phyloP scores from a whole-genome alignment of 768 basidiomycete genomes.

The Phanerodontia chrysosporium region DNA sequence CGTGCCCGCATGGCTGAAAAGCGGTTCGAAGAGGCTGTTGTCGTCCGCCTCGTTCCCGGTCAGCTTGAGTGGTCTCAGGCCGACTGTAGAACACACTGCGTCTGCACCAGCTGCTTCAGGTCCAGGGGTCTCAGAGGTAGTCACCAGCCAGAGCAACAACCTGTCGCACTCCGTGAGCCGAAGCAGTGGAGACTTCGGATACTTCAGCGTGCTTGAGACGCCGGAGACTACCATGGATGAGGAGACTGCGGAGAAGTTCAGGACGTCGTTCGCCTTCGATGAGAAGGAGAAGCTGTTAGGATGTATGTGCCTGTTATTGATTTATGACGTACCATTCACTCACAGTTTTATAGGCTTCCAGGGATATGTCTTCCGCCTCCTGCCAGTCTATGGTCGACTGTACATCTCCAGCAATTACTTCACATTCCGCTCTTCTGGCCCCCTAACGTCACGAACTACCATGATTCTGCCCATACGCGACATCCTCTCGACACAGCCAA shows the following conservation, averaged over 20 bases:
- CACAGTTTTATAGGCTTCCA: constrained; percentile 62
- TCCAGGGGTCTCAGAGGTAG: constrained; percentile 54
- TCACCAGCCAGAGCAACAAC: constrained; percentile 36
- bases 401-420: constrained; percentile 91
- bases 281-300: constrained; percentile 85
- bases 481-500: constrained; percentile 77
- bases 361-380: constrained; percentile 81
- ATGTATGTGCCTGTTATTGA: constrained; percentile 51
- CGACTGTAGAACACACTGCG: constrained; percentile 16
- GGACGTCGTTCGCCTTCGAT: constrained; percentile 77
- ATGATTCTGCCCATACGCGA: constrained; percentile 94
- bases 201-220: constrained; percentile 74
- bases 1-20: constrained; percentile 68
- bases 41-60: constrained; percentile 7
- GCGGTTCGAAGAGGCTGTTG: constrained; percentile 26
- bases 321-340: not conserved
- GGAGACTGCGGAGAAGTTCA: constrained; percentile 72
- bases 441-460: constrained; percentile 74
- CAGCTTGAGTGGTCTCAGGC: not conserved
- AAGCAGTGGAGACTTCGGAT: constrained; percentile 53
- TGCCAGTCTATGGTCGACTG: constrained; percentile 86
- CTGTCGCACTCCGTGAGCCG: constrained; percentile 20
- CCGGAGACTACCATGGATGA: constrained; percentile 58
- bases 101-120: constrained; percentile 24
- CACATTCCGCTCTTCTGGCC: constrained; percentile 90